Conservation (phyloP, 164 flowering plant genomes). For the Piper longum region DNA sequence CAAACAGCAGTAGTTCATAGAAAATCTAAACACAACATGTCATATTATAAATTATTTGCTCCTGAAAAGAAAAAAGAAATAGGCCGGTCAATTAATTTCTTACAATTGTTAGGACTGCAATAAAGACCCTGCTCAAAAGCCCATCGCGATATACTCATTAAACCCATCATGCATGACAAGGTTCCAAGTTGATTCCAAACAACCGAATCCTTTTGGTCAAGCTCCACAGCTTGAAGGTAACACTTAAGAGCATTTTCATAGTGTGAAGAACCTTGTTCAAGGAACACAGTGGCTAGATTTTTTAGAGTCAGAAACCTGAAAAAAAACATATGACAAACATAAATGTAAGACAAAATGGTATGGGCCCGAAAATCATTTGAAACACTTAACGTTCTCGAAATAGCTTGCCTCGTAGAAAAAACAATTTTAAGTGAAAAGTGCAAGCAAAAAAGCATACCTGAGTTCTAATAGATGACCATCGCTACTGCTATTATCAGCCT, state of each 20-base stretch:
- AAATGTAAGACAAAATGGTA: neutral
- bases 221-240: conserved; percentile 95
- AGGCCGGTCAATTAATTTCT: conserved; percentile 8
- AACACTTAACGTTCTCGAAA: too few species aligned
- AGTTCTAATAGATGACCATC: conserved; percentile 84
- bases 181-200: conserved; percentile 96
- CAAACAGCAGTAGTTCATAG: neutral
- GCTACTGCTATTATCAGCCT: conserved; percentile 52
- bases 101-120: conserved; percentile 97
- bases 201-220: conserved; percentile 88
- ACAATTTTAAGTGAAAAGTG: neutral
- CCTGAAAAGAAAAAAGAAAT: neutral
- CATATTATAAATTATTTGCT: neutral
- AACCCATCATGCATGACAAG: conserved; percentile 83
- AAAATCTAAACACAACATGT: neutral
- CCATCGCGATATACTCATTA: conserved; percentile 89
- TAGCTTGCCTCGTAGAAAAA: neutral
- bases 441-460: conserved; percentile 33
- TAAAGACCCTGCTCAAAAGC: conserved; percentile 96
- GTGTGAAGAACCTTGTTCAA: conserved; percentile 66
- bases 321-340: neutral
- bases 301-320: conserved; percentile 84
- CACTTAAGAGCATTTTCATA: conserved; percentile 73
- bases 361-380: too few species aligned
- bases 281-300: conserved; percentile 83